These are phyloP conservation scores for Alternaria gansuensis DNA, from an alignment of 2,329 filamentous ascomycete species.

Conservation along the genomic window DNA sequence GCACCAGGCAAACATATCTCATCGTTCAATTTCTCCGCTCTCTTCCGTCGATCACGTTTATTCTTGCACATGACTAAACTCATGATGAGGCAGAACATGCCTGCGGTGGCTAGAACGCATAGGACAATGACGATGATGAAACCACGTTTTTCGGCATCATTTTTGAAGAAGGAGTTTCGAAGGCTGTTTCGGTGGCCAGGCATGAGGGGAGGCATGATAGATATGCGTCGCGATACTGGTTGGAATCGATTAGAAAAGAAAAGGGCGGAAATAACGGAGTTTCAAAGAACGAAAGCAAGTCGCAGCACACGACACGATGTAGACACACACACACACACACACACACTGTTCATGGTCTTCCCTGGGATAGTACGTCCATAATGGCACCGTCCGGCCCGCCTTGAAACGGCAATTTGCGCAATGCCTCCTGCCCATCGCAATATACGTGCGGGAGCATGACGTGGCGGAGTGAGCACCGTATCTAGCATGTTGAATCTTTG, in stretches of 20 bases:
- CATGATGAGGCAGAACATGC: conserved; percentile 16
- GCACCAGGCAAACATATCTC: conserved; percentile 7
- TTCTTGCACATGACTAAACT: conserved; percentile 12
- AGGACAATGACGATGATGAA: conserved; percentile 18
- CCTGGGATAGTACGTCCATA: neutral
- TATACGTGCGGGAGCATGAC: conserved; percentile 1
- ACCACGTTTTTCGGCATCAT: conserved; percentile 7
- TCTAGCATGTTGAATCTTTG: neutral
- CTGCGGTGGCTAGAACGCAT: conserved; percentile 9
- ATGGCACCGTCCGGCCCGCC: neutral
- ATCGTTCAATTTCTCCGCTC: conserved; percentile 8
- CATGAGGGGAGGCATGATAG: neutral
- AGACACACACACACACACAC: neutral
- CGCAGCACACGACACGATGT: neutral
- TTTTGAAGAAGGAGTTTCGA: conserved; percentile 11
- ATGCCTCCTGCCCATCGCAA: conserved; percentile 2
- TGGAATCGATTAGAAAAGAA: neutral
- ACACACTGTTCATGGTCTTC: neutral
- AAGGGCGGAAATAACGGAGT: neutral
- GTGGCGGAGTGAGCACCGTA: neutral
- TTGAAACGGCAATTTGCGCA: conserved; percentile 5
- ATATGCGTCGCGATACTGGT: neutral
- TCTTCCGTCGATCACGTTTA: conserved; percentile 11
- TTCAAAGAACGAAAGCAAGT: neutral
- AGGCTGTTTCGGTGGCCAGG: no score